Conservation (phyloP, 176 grass and related monocot species). For the Eragrostis nindensis region DNA sequence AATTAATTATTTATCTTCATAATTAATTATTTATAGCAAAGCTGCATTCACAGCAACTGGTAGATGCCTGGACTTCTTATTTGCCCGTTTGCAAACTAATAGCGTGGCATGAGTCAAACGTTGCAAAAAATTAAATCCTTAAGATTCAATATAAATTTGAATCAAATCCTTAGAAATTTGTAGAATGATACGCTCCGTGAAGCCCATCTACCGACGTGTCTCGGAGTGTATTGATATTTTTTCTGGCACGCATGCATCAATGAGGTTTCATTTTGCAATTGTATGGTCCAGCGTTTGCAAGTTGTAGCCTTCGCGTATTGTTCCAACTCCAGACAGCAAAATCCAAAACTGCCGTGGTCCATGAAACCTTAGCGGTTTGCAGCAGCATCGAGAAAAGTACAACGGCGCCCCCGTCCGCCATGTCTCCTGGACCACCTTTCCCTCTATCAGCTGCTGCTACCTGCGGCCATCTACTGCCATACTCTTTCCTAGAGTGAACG, state of each 20-base stretch:
- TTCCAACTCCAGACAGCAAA: background rate
- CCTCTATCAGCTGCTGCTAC: background rate
- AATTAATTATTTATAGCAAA: too few relatives aligned
- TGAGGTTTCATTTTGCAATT: background rate
- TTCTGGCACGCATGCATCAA: background rate
- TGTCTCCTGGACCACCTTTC: background rate
- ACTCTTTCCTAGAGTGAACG: background rate
- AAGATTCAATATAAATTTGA: too few relatives aligned
- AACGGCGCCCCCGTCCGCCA: background rate
- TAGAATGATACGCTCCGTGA: too few relatives aligned
- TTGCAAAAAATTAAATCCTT: too few relatives aligned
- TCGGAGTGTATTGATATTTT: background rate
- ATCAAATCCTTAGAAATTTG: too few relatives aligned
- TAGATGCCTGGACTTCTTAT: too few relatives aligned
- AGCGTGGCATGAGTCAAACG: too few relatives aligned
- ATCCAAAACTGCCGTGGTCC: background rate
- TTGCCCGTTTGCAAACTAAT: too few relatives aligned
- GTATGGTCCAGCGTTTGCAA: background rate
- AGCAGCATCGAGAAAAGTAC: slow-evolving; percentile 12
- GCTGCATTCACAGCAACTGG: too few relatives aligned
- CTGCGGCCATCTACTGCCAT: background rate
- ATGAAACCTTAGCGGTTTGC: background rate
- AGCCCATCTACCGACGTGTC: background rate
- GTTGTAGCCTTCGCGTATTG: background rate
- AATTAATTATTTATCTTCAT: too few relatives aligned